phyloP scores from a whole-genome alignment of 257 asterid species.

The Solanum pinnatisectum region DNA sequence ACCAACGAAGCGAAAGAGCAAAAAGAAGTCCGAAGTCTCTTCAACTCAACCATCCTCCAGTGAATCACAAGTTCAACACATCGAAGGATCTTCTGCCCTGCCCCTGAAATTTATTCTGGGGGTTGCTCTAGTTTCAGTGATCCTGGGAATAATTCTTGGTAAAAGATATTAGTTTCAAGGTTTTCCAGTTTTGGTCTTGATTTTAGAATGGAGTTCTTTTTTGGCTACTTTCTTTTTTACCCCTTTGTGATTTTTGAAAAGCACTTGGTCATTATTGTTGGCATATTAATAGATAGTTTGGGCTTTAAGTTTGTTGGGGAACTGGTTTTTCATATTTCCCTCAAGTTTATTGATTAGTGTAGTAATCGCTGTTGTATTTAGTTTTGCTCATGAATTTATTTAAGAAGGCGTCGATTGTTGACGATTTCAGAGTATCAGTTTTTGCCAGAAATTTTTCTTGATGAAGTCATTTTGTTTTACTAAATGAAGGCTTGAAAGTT shows the following conservation, averaged over 20 bases:
- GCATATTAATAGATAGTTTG: background rate
- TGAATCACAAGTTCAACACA: constrained; percentile 27
- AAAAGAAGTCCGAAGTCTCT: constrained; percentile 39
- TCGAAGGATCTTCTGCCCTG: constrained; percentile 27
- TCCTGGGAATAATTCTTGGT: constrained; percentile 63
- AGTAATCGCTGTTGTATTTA: background rate
- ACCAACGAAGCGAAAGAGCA: constrained; percentile 54
- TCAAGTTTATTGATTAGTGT: background rate
- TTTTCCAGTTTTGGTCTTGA: background rate
- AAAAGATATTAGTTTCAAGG: constrained; percentile 37
- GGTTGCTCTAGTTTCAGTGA: constrained; percentile 69
- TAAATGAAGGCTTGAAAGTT: background rate
- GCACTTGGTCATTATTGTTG: background rate
- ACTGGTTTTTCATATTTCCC: background rate
- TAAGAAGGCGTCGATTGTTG: background rate
- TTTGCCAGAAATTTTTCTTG: background rate
- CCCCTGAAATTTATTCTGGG: constrained; percentile 47
- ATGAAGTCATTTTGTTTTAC: background rate
- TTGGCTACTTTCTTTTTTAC: background rate
- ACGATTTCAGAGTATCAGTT: background rate
- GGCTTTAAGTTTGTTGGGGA: constrained; percentile 1
- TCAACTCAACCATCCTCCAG: constrained; percentile 28
- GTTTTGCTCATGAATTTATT: background rate
- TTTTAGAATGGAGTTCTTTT: background rate
- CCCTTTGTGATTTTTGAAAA: background rate